phyloP scores from a whole-genome alignment of 2,329 filamentous ascomycete species.

The Arthroderma sp. region DNA sequence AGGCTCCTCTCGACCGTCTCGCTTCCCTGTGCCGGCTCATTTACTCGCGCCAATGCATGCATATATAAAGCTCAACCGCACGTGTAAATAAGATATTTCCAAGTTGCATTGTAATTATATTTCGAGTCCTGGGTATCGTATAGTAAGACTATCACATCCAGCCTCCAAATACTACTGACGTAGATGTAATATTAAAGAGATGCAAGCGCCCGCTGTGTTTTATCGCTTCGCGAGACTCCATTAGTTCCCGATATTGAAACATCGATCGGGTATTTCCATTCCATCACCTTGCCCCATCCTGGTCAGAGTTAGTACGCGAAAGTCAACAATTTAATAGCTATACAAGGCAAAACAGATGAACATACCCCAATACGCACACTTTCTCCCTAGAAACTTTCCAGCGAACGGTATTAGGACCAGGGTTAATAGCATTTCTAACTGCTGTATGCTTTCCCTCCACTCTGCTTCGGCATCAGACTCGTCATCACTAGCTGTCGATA shows the following conservation, averaged over 20 bases:
- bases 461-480: constrained; percentile 82
- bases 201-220: background rate
- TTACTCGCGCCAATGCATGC: background rate
- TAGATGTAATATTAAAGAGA: background rate
- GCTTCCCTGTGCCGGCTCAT: background rate
- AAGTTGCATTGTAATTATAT: background rate
- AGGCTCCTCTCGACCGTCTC: background rate
- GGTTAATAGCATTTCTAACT: constrained; percentile 80
- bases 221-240: background rate
- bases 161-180: background rate
- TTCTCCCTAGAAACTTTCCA: constrained; percentile 88
- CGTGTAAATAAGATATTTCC: background rate
- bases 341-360: background rate
- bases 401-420: constrained; percentile 91
- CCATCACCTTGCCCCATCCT: constrained; percentile 92
- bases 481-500: constrained; percentile 45
- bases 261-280: constrained; percentile 81
- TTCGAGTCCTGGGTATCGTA: background rate
- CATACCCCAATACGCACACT: constrained; percentile 90
- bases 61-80: background rate
- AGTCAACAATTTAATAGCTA: background rate
- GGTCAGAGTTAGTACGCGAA: constrained; percentile 15
- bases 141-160: background rate
- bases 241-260: constrained; percentile 14
- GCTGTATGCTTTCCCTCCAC: constrained; percentile 89